Evolutionary conservation across 73 alveolate genomes (phyloP), one percentile per base, ranked within the genome.

Genomic region (Blepharisma stoltei): DNA sequence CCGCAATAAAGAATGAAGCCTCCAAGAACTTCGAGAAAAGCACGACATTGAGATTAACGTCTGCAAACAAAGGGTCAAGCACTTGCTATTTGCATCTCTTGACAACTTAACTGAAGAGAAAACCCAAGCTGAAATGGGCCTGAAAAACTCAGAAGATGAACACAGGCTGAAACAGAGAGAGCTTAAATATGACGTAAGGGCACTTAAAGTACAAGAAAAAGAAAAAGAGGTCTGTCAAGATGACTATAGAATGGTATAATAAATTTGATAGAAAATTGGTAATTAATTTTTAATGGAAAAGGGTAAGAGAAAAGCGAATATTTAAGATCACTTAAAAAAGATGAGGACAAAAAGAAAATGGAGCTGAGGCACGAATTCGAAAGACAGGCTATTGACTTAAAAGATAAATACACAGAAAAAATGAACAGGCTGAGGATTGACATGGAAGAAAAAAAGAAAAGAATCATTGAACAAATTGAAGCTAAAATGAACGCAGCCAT

Each of bases 101-200:
- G 99, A 95, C 85, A 90, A 95, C 80, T 81, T 92, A 68, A 96
- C 95, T 66, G 98, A 94, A 79, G 87, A 90, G 53, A 94, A 95
- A 87, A 95, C 95, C 71, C 97, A 93, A 75, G 96, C 97, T 25
- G 94, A 95, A 75, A 89, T 95, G 21, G 87, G 98, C 21, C 80
- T 95, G 68, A 95, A 95, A 75, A 92, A 95, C 87, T 89, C 89
- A 41, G 99, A 95, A 82, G 99, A 95, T 80, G 94, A 92, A 83
- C 98, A 94, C 67, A 84, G 99, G 83, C 90, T 93, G 25, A 87
- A 95, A 68, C 96, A 93, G 80, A 84, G 98, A 88, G 99, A 94
- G 83, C 89, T 90, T 37, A 95, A 95, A 81, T 89, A 93, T 46
- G 99, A 95, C 71, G 94, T 94, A 21, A 76, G 99, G 53, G 86